Evolutionary conservation across 148 eudicot genomes (phyloP), one percentile per base, ranked within the genome.

Genomic region (Rhododendron griersonianum): DNA sequence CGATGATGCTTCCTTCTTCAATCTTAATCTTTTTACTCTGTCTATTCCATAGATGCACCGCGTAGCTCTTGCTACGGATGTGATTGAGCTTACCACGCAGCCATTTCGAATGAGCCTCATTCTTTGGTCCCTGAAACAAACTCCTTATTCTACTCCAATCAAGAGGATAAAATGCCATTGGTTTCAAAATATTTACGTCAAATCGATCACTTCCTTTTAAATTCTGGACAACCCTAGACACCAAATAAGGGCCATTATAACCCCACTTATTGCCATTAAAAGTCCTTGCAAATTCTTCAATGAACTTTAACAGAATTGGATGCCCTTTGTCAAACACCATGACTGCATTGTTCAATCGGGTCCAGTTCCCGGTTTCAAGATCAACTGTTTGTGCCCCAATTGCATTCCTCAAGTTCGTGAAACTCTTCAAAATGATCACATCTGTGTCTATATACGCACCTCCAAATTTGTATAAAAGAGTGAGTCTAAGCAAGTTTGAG

Each of bases 201-300:
- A 61, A 85, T 1, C 65, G 89, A n/a, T 81, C 63, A 67, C 83
- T 86, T n/a, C 51, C 87, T 76, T 65, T 77, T 3, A 91, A 81
- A 87, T 92, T 91, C 30, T 87, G 74, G 57, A 94, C 94, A 14
- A 96, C 99, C 88, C 99, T 93, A 4, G 99, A 95, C 11, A 95
- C 97, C 83, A 96, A 86, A 82, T 95, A 95, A 69, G 98, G 98
- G 41, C 99, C 99, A 87, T 95, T 94, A 83, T 94, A 93, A 81
- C 99, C 99, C 98, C 98, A 96, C 89, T 93, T 96, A 55, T 94
- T 92, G 13, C 99, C 99, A 88, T 96, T 86, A 48, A 95, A 96
- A 37, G 95, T 93, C 2, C 88, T 87, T 35, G 95, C 96, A 86
- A 95, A 96, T 88, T 94, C 99, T 78, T 93, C 90, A 41, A 96